phyloP scores from a whole-genome alignment of 441 rosid genomes.

The Capsella rubella region DNA sequence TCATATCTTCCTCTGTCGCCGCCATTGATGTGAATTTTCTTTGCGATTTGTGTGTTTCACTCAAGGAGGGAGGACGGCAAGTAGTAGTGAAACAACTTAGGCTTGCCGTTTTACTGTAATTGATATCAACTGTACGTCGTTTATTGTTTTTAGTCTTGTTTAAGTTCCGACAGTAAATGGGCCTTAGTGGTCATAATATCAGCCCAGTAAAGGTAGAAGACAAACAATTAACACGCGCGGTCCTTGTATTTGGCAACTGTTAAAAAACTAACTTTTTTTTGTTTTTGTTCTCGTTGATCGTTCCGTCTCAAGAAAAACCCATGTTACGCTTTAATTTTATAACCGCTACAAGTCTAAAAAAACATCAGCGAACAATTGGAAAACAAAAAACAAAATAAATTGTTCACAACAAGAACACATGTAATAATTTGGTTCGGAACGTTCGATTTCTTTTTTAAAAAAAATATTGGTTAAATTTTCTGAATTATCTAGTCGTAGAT shows the following conservation, averaged over 20 bases:
- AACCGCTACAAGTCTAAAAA: too few relatives aligned
- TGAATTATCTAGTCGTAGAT: neutral
- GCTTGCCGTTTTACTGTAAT: constrained; percentile 32
- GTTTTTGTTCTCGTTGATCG: neutral
- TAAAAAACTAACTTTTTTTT: neutral
- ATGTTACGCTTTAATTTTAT: too few relatives aligned
- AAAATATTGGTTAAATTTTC: neutral
- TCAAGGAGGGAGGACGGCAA: constrained; percentile 29
- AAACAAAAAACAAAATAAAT: neutral
- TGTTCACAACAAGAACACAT: neutral
- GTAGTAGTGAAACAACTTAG: neutral
- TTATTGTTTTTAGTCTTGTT: constrained; percentile 3
- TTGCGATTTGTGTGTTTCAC: constrained; percentile 24
- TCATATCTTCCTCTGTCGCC: constrained; percentile 47
- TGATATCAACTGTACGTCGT: constrained; percentile 29
- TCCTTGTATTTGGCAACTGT: neutral
- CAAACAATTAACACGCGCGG: neutral
- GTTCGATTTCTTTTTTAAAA: too few relatives aligned
- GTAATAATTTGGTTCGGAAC: too few relatives aligned
- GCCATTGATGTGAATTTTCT: constrained; percentile 43
- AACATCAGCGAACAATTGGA: neutral
- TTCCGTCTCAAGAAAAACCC: neutral
- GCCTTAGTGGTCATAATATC: neutral
- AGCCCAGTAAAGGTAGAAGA: neutral
- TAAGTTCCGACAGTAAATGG: constrained; percentile 3